Evolutionary conservation across 768 basidiomycete species (phyloP).

Genomic region (Lactarius sanguifluus): DNA sequence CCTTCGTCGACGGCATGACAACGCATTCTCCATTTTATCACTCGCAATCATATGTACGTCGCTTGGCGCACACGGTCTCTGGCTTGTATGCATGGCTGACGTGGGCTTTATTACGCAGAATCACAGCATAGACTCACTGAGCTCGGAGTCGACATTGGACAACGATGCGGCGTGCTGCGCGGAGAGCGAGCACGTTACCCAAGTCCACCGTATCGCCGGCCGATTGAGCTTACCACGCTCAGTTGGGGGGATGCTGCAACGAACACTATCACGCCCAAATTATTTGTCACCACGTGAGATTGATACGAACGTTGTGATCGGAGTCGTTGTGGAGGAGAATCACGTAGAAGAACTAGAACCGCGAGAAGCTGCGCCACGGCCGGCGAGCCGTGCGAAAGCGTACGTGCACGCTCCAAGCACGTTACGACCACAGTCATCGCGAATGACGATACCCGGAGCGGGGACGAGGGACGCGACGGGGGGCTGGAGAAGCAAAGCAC

Average conservation of each 20-base stretch:
- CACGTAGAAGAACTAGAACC: conserved; percentile 20
- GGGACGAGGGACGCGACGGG: not conserved
- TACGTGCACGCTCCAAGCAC: conserved; percentile 18
- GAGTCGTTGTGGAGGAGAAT: conserved; percentile 29
- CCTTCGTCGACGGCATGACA: conserved; percentile 31
- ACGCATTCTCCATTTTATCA: conserved; percentile 35
- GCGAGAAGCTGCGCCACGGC: conserved; percentile 3
- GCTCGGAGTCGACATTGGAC: conserved; percentile 26
- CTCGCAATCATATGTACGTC: conserved; percentile 30
- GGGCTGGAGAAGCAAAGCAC: conserved; percentile 22
- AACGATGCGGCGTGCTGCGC: not conserved
- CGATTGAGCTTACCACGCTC: conserved; percentile 25
- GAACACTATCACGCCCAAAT: conserved; percentile 23
- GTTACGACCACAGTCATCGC: conserved; percentile 13
- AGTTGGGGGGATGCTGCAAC: conserved; percentile 26
- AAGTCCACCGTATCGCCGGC: conserved; percentile 30
- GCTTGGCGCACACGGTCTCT: not conserved
- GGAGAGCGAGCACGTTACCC: conserved; percentile 28
- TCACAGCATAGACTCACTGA: conserved; percentile 36
- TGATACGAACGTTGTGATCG: conserved; percentile 26
- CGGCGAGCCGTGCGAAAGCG: conserved; percentile 1
- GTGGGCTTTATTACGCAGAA: conserved; percentile 4
- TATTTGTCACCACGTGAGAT: not conserved
- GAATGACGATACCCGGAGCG: conserved; percentile 17
- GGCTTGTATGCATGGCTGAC: conserved; percentile 14